Evolutionary conservation across 1,284 basidiomycete species (phyloP).

Genomic region (Leccinum solheimii): DNA sequence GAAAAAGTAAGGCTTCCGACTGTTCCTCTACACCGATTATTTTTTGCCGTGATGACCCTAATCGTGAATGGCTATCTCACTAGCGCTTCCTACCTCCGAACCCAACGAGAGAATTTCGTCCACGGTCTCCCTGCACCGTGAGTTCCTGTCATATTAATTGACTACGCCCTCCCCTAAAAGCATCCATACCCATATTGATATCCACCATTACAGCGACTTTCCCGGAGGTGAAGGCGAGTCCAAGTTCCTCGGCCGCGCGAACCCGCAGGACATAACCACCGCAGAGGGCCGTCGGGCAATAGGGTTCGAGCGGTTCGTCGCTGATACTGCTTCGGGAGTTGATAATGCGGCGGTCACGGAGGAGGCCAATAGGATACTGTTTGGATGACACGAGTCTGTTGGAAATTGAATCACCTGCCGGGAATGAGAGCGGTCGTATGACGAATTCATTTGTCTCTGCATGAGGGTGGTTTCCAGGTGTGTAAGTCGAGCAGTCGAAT

Average conservation of each 20-base stretch:
- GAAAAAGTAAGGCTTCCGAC: conserved; percentile 48
- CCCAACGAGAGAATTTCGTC: conserved; percentile 58
- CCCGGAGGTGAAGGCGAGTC: conserved; percentile 74
- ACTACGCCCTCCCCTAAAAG: not conserved
- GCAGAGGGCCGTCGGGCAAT: conserved; percentile 35
- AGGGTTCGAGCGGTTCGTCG: conserved; percentile 38
- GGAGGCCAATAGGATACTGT: conserved; percentile 29
- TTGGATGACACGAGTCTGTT: conserved; percentile 17
- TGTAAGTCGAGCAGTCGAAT: not conserved
- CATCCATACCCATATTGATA: not conserved
- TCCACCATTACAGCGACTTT: conserved; percentile 55
- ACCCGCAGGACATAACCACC: conserved; percentile 42
- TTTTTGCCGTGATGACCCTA: not conserved
- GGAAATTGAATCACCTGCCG: not conserved
- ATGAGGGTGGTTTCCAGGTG: not conserved
- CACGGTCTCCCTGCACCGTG: conserved; percentile 60
- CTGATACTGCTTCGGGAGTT: not conserved
- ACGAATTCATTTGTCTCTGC: not conserved
- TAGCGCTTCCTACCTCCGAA: conserved; percentile 61
- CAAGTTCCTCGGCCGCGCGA: conserved; percentile 51
- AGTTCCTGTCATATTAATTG: conserved; percentile 22
- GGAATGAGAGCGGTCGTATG: not conserved
- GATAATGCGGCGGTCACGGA: conserved; percentile 16
- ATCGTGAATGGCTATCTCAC: not conserved
- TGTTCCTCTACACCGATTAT: not conserved